Percentiles rank a stretch among this genome's conserved stretches.
These are phyloP conservation scores for Alternaria viburni DNA, from an alignment of 2,329 filamentous ascomycete genomes.

Conservation along the genomic window DNA sequence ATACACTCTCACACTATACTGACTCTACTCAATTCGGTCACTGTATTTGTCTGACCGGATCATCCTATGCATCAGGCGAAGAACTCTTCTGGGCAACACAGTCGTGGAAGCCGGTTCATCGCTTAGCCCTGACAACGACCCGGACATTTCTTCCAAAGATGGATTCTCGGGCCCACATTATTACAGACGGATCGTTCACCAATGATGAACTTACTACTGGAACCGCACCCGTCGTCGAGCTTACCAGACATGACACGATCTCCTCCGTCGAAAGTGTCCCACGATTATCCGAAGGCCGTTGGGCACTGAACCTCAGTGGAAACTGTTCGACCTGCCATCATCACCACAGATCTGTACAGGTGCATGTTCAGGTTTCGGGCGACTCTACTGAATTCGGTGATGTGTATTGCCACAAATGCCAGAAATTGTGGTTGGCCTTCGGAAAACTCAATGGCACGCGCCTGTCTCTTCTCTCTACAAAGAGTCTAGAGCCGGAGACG, in stretches of 20 bases:
- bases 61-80: slow-evolving; percentile 14
- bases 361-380: slow-evolving; percentile 23
- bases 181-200: neutral
- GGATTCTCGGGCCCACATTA: slow-evolving; percentile 3
- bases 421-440: slow-evolving; percentile 32
- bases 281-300: slow-evolving; percentile 26
- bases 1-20: neutral
- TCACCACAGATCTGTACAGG: slow-evolving; percentile 28
- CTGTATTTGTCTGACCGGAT: slow-evolving; percentile 1
- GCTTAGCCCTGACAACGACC: neutral
- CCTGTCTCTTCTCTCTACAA: slow-evolving; percentile 31
- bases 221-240: neutral
- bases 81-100: slow-evolving; percentile 1
- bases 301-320: slow-evolving; percentile 29
- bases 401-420: slow-evolving; percentile 32
- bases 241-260: slow-evolving; percentile 19
- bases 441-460: slow-evolving; percentile 31
- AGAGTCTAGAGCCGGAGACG: slow-evolving; percentile 24
- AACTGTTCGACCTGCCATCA: slow-evolving; percentile 40
- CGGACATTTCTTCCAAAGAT: neutral
- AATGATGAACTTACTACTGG: neutral
- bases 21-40: neutral
- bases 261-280: slow-evolving; percentile 27
- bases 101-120: slow-evolving; percentile 6
- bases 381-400: slow-evolving; percentile 20